phyloP scores from a whole-genome alignment of 1,139 yeast species.

The Taiozyma onychis region DNA sequence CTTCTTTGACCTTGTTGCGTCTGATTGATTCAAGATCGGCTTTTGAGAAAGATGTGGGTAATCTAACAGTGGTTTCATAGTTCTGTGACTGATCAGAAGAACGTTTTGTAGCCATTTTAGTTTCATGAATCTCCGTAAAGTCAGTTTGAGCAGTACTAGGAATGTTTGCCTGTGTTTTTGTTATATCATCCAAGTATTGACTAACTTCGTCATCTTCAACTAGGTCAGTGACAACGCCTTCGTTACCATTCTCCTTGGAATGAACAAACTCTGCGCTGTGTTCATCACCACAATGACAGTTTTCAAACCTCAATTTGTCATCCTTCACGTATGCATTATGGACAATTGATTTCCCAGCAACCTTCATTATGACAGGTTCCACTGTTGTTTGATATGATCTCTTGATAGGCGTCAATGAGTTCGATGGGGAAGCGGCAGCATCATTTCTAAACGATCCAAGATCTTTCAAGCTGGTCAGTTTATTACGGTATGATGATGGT shows the following conservation, averaged over 20 bases:
- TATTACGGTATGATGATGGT: neutral
- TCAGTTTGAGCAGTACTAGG: neutral
- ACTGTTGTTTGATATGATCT: neutral
- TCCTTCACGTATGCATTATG: constrained; percentile 5
- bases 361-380: constrained; percentile 3
- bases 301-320: constrained; percentile 3
- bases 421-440: neutral
- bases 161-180: neutral
- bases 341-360: constrained; percentile 4
- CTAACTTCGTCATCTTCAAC: constrained; percentile 1
- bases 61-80: constrained; percentile 3
- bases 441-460: constrained; percentile 7
- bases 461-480: neutral
- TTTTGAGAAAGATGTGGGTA: constrained; percentile 3
- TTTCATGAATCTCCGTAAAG: neutral
- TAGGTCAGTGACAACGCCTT: neutral
- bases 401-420: neutral
- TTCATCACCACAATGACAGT: constrained; percentile 4
- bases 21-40: neutral
- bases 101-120: neutral
- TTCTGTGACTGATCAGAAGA: constrained; percentile 1
- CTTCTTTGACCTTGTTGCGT: neutral
- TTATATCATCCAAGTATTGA: neutral
- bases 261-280: neutral
- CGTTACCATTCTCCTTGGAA: neutral